phyloP scores from a whole-genome alignment of 2,329 filamentous ascomycete species.

The Penicillium sp. region DNA sequence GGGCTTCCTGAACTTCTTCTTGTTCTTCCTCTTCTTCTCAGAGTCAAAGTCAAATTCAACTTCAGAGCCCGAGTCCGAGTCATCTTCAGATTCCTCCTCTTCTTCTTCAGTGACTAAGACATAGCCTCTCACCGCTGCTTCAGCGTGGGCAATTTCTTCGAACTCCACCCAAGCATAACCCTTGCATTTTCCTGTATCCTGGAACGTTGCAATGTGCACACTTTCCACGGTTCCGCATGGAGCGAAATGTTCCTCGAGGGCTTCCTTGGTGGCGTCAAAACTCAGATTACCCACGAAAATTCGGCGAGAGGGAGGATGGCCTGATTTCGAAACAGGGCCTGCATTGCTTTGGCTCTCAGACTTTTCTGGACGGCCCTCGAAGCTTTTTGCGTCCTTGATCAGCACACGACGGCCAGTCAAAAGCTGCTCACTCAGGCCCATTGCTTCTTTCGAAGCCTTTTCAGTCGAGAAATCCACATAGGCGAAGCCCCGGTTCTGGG shows the following conservation, averaged over 20 bases:
- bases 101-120: constrained; percentile 59
- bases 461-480: constrained; percentile 83
- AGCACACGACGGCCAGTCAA: constrained; percentile 74
- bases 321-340: constrained; percentile 32
- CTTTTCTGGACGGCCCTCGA: constrained; percentile 82
- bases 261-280: constrained; percentile 78
- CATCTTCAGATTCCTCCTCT: constrained; percentile 37
- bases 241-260: constrained; percentile 74
- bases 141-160: constrained; percentile 70
- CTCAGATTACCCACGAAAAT: constrained; percentile 90
- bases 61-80: constrained; percentile 27
- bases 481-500: constrained; percentile 87
- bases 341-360: constrained; percentile 42
- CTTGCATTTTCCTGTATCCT: constrained; percentile 97
- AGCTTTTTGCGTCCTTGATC: constrained; percentile 90
- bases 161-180: constrained; percentile 96
- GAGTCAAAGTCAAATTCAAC: constrained; percentile 19
- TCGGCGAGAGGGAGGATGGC: constrained; percentile 69
- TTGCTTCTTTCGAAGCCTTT: constrained; percentile 69
- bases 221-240: constrained; percentile 81
- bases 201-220: constrained; percentile 88
- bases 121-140: constrained; percentile 76
- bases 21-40: constrained; percentile 27
- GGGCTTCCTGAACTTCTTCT: constrained; percentile 36
- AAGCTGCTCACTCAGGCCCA: constrained; percentile 81